Percentiles rank a stretch among this genome's conserved stretches.
phyloP scores from a whole-genome alignment of 2,329 filamentous ascomycete genomes.

The Pseudogymnoascus sp. region DNA sequence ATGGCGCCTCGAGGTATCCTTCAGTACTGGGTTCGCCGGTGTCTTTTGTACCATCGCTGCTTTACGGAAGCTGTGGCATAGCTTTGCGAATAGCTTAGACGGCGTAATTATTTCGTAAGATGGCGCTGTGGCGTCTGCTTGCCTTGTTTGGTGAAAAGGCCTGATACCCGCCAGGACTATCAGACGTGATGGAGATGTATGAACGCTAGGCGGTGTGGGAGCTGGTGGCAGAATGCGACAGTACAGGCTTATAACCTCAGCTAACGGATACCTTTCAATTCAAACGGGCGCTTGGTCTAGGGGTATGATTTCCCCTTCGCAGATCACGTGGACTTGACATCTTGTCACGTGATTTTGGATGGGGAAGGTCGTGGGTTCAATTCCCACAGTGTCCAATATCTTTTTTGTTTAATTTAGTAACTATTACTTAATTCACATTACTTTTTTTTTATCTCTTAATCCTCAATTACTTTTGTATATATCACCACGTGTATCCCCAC shows the following conservation, averaged over 20 bases:
- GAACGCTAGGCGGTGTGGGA: background rate
- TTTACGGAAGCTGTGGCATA: constrained; percentile 7
- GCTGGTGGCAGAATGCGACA: background rate
- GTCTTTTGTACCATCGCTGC: constrained; percentile 5
- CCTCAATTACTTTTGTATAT: too few species aligned
- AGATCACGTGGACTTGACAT: background rate
- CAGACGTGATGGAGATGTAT: background rate
- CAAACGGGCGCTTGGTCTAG: constrained; percentile 7
- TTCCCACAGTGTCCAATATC: constrained; percentile 3
- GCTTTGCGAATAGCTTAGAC: background rate
- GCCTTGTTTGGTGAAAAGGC: background rate
- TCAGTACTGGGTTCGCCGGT: background rate
- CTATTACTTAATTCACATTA: too few species aligned
- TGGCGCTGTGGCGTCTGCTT: background rate
- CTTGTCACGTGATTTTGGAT: background rate
- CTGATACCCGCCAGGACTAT: background rate
- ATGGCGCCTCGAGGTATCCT: constrained; percentile 17
- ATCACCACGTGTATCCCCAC: too few species aligned
- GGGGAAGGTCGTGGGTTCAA: constrained; percentile 8
- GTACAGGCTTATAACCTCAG: too few species aligned
- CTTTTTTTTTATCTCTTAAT: too few species aligned
- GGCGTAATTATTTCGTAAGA: background rate
- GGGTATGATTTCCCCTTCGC: constrained; percentile 9
- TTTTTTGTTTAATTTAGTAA: too few species aligned
- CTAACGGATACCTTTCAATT: background rate